Conservation (phyloP, 2,329 filamentous ascomycete genomes). For the Aspergillus sp. region DNA sequence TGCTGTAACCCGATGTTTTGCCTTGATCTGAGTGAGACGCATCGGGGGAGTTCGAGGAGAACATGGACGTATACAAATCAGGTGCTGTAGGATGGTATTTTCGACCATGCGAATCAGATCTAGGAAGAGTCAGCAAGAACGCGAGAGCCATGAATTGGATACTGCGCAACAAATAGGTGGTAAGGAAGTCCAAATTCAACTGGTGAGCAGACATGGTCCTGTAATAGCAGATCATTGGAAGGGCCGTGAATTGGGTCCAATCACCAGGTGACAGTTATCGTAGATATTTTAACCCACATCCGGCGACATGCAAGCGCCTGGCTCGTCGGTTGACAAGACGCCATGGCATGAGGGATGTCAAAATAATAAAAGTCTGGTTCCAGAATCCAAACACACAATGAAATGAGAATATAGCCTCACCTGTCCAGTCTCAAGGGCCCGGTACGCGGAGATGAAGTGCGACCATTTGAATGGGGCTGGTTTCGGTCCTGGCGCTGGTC, state of each 20-base stretch:
- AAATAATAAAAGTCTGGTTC: too few species aligned
- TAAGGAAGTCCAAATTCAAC: too few species aligned
- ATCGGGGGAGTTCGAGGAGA: slow-evolving; percentile 27
- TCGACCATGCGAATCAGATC: slow-evolving; percentile 14
- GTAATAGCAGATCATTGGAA: too few species aligned
- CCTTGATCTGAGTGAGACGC: slow-evolving; percentile 31
- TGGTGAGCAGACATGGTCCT: neutral
- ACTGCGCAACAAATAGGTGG: too few species aligned
- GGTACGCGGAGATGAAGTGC: slow-evolving; percentile 19
- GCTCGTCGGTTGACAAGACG: too few species aligned
- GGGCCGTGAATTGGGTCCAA: too few species aligned
- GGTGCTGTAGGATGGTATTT: slow-evolving; percentile 12
- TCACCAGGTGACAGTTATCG: too few species aligned
- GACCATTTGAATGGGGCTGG: slow-evolving; percentile 15
- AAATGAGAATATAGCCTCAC: slow-evolving; percentile 18
- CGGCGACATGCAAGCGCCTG: neutral
- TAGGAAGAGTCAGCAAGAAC: slow-evolving; percentile 11
- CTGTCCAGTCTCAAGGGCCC: slow-evolving; percentile 18
- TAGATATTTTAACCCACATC: neutral
- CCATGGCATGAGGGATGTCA: too few species aligned
- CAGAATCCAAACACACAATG: neutral
- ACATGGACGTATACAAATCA: slow-evolving; percentile 23
- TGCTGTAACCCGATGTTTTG: slow-evolving; percentile 22
- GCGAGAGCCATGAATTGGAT: too few species aligned
- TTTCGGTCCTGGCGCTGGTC: slow-evolving; percentile 11